Evolutionary conservation across 1,284 basidiomycete genomes (phyloP).

Genomic region (Porodaedalea pini): DNA sequence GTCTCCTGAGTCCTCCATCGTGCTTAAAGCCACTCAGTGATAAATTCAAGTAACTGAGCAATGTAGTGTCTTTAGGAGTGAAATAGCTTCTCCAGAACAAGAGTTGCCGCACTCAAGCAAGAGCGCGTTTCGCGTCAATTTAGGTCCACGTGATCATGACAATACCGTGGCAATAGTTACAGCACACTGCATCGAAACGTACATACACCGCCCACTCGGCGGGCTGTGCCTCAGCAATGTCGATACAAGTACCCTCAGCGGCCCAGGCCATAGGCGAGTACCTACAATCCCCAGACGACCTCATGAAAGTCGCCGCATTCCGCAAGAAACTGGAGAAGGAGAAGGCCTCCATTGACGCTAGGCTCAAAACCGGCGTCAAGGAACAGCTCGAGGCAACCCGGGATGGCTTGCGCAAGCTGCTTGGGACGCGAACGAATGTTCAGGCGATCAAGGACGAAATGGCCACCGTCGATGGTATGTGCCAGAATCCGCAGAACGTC

Average conservation of each 20-base stretch:
- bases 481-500: slow-evolving; percentile 65
- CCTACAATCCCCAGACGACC: slow-evolving; percentile 90
- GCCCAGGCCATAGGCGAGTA: slow-evolving; percentile 83
- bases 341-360: slow-evolving; percentile 91
- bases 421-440: slow-evolving; percentile 79
- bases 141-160: neutral
- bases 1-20: slow-evolving; percentile 10
- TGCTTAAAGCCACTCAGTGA: neutral
- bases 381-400: slow-evolving; percentile 91
- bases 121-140: neutral
- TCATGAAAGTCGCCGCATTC: slow-evolving; percentile 84
- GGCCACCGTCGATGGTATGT: slow-evolving; percentile 80
- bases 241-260: slow-evolving; percentile 44
- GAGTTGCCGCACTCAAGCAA: neutral
- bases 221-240: slow-evolving; percentile 9
- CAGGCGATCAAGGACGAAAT: slow-evolving; percentile 92
- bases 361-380: slow-evolving; percentile 89
- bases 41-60: too few species aligned
- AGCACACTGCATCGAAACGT: neutral
- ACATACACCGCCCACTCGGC: neutral
- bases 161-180: neutral
- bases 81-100: too few species aligned
- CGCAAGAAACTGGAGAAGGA: slow-evolving; percentile 96
- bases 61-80: too few species aligned
- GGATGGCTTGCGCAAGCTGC: slow-evolving; percentile 83